A percentile compares a stretch with the other conserved stretches of the same genome.
phyloP scores from a whole-genome alignment of 192 early-diverging fungal species.

The Pilaira anomala region DNA sequence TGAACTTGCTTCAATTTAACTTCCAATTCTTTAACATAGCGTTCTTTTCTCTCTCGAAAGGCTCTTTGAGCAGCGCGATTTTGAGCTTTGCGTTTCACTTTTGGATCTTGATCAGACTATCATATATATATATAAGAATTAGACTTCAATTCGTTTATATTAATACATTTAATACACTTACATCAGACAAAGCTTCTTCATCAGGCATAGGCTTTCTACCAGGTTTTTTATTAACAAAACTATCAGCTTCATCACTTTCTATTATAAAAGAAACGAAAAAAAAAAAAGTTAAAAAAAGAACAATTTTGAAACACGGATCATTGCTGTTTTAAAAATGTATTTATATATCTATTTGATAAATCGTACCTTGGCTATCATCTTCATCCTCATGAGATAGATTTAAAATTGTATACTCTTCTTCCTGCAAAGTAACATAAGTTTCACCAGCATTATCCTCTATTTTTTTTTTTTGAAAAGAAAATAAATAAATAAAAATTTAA shows the following conservation, averaged over 20 bases:
- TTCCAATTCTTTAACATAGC: constrained; percentile 80
- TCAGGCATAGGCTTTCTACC: constrained; percentile 13
- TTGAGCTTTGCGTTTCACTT: constrained; percentile 37
- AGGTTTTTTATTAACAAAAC: not conserved
- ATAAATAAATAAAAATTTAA: not conserved
- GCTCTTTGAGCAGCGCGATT: constrained; percentile 39
- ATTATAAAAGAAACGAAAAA: too few relatives aligned
- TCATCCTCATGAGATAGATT: not conserved
- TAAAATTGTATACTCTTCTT: constrained; percentile 3
- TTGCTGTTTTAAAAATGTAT: not conserved
- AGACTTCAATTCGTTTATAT: not conserved
- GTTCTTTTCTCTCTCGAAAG: constrained; percentile 75
- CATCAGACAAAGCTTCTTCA: constrained; percentile 9
- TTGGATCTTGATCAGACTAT: constrained; percentile 32
- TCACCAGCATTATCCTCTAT: constrained; percentile 10
- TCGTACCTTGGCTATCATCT: not conserved
- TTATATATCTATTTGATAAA: too few relatives aligned
- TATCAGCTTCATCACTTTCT: not conserved
- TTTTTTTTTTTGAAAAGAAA: not conserved
- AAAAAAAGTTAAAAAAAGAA: too few relatives aligned
- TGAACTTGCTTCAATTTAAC: constrained; percentile 69
- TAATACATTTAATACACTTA: not conserved
- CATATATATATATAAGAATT: not conserved
- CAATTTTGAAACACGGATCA: not conserved
- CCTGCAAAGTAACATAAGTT: constrained; percentile 14